A percentile compares a stretch with the other conserved stretches of the same genome.
These are phyloP conservation scores for Phylloboletellus chloephorus DNA, from an alignment of 1,284 basidiomycete species.

Conservation along the genomic window DNA sequence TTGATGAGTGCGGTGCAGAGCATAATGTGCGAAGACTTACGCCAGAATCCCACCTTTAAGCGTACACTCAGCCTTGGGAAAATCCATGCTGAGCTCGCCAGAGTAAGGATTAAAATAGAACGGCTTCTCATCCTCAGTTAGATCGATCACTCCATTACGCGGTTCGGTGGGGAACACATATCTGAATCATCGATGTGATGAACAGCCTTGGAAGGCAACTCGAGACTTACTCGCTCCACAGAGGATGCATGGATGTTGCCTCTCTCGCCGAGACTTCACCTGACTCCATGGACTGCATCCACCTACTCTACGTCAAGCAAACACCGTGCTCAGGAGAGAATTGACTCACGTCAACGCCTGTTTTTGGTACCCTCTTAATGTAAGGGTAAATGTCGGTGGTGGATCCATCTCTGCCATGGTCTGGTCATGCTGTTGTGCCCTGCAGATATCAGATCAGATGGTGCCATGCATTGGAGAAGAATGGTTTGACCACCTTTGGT, in stretches of 20 bases:
- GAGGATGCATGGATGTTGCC: conserved; percentile 77
- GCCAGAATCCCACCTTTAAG: conserved; percentile 86
- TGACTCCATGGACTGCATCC: conserved; percentile 89
- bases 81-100: conserved; percentile 88
- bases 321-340: background rate
- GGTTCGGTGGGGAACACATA: conserved; percentile 64
- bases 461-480: background rate
- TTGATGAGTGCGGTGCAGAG: conserved; percentile 9
- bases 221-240: conserved; percentile 84
- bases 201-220: conserved; percentile 2
- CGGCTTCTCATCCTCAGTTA: conserved; percentile 60
- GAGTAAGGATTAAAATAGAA: conserved; percentile 92
- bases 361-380: conserved; percentile 86
- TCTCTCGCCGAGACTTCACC: conserved; percentile 68
- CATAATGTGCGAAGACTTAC: conserved; percentile 43
- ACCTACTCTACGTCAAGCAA: conserved; percentile 42
- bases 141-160: conserved; percentile 51
- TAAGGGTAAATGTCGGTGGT: conserved; percentile 72
- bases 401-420: conserved; percentile 81
- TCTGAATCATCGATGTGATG: conserved; percentile 36
- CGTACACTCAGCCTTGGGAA: conserved; percentile 77
- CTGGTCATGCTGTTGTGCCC: conserved; percentile 80
- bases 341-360: conserved; percentile 73
- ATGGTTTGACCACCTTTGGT: conserved; percentile 53
- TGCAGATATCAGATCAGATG: conserved; percentile 31